Conservation (phyloP, 2,329 filamentous ascomycete species). For the Cladosporium sp. region DNA sequence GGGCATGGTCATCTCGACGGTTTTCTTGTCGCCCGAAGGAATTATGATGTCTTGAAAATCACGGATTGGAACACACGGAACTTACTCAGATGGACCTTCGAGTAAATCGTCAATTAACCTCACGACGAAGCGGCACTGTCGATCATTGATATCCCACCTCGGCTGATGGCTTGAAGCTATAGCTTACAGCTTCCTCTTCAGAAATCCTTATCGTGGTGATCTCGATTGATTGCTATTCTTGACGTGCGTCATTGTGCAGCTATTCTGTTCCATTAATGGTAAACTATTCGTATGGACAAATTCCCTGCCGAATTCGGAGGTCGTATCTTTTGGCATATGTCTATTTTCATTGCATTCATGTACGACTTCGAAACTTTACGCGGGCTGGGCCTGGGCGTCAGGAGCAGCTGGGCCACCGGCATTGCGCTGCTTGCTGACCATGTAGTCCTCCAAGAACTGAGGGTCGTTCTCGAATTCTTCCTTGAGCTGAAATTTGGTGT, state of each 20-base stretch:
- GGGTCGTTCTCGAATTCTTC: slow-evolving; percentile 85
- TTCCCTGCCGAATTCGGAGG: background rate
- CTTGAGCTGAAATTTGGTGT: slow-evolving; percentile 65
- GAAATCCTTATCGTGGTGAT: background rate
- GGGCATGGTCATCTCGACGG: too few relatives aligned
- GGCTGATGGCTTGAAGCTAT: background rate
- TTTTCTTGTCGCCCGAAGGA: too few relatives aligned
- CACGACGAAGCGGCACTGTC: background rate
- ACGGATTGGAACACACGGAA: too few relatives aligned
- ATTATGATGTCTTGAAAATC: too few relatives aligned
- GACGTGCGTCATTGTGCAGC: too few relatives aligned
- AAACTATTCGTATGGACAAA: too few relatives aligned
- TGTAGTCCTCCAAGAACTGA: slow-evolving; percentile 77
- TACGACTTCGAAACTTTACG: background rate
- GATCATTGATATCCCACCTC: background rate
- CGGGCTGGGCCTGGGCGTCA: slow-evolving; percentile 20
- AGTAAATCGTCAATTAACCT: too few relatives aligned
- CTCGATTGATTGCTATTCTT: background rate
- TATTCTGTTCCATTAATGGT: too few relatives aligned
- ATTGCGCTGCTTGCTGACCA: slow-evolving; percentile 42
- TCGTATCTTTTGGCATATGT: background rate
- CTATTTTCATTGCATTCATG: background rate
- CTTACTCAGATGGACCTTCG: too few relatives aligned
- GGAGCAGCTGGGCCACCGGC: slow-evolving; percentile 29
- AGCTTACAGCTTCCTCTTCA: slow-evolving; percentile 1